Evolutionary conservation across 73 alveolate genomes (phyloP).

Genomic region (Paramecium bursaria): DNA sequence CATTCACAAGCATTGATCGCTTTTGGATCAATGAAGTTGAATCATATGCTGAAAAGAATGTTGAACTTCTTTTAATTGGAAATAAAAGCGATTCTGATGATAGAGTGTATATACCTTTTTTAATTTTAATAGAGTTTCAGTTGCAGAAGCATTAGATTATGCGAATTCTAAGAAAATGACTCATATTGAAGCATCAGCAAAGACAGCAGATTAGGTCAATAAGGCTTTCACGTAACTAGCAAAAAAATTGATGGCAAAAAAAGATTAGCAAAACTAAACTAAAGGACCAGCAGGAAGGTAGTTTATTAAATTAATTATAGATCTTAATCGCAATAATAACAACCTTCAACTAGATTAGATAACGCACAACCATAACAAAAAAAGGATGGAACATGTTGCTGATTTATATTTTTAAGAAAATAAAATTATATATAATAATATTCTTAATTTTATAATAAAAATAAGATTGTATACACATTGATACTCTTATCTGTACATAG

Average conservation of each 20-base stretch:
- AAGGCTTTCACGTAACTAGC: conserved; percentile 63
- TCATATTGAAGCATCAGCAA: conserved; percentile 60
- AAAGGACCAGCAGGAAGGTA: too few relatives aligned
- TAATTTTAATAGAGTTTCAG: conserved; percentile 35
- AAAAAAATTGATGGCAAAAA: conserved; percentile 56
- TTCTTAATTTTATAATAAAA: too few relatives aligned
- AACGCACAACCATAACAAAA: background rate
- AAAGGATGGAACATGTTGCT: background rate
- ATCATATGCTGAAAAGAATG: conserved; percentile 71
- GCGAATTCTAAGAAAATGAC: conserved; percentile 35
- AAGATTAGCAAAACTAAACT: conserved; percentile 47
- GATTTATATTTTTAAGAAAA: background rate
- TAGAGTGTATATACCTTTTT: background rate
- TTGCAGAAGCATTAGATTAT: conserved; percentile 58
- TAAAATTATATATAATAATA: too few relatives aligned
- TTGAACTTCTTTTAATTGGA: conserved; percentile 58
- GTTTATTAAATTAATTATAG: too few relatives aligned
- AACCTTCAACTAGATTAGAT: background rate
- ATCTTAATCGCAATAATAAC: background rate
- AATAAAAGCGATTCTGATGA: conserved; percentile 64
- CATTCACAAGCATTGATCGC: conserved; percentile 65
- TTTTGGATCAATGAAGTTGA: conserved; percentile 71
- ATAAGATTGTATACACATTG: background rate
- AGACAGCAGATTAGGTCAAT: conserved; percentile 56
- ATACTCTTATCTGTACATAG: too few relatives aligned